Conservation (phyloP, 2,329 filamentous ascomycete genomes). For the Fusarium oligoseptatum region DNA sequence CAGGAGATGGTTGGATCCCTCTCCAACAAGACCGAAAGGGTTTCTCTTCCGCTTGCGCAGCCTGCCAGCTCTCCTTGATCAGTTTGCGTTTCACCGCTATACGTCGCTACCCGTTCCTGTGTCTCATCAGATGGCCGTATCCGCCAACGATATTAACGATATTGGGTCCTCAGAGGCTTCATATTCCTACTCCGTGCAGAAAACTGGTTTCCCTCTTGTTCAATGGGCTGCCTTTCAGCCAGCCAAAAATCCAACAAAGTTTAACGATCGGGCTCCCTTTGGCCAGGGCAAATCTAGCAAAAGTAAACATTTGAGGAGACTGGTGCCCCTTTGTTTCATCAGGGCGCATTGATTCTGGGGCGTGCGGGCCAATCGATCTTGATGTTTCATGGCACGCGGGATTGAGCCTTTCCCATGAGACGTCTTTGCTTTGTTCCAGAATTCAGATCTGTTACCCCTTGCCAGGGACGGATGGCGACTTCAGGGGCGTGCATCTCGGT, state of each 20-base stretch:
- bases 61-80: conserved; percentile 17
- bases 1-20: conserved; percentile 29
- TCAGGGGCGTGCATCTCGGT: conserved; percentile 24
- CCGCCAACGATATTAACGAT: conserved; percentile 17
- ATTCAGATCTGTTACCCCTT: conserved; percentile 24
- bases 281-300: conserved; percentile 23
- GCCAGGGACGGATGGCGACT: conserved; percentile 25
- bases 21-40: conserved; percentile 1
- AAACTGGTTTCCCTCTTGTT: conserved; percentile 3
- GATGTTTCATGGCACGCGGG: conserved; percentile 40
- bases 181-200: background rate
- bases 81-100: conserved; percentile 35
- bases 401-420: conserved; percentile 19
- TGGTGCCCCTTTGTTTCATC: conserved; percentile 41
- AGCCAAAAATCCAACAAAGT: conserved; percentile 20
- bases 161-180: background rate
- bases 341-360: conserved; percentile 37
- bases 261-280: conserved; percentile 21
- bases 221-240: background rate
- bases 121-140: conserved; percentile 27
- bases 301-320: conserved; percentile 25
- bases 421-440: conserved; percentile 41
- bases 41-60: conserved; percentile 16
- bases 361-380: conserved; percentile 41
- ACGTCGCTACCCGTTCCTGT: conserved; percentile 38